Base-by-base conservation (phyloP, 1,284 basidiomycete genomes). In the Puccinia hordei region DNA sequence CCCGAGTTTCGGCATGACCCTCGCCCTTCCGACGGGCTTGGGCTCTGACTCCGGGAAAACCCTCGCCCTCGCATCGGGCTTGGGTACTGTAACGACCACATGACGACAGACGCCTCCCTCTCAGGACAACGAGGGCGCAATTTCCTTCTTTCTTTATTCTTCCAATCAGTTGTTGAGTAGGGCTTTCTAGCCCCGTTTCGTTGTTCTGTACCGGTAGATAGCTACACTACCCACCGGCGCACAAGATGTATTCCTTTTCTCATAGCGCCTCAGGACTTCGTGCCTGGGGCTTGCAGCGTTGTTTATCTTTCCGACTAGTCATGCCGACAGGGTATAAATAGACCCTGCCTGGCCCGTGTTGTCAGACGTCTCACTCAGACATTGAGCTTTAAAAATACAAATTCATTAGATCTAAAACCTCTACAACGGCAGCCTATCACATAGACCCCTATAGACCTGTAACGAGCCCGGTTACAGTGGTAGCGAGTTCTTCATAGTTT, bases 381-480 rank as follows among this genome's bases (percentile, higher is more conserved):
- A 53, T 65, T 19, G 38, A n/a, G 22, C 38, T 65, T 41, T n/a
- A n/a, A n/a, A n/a, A n/a, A n/a, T n/a, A n/a, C n/a, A n/a, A n/a
- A n/a, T n/a, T n/a, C n/a, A n/a, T n/a, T n/a, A n/a, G n/a, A n/a
- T n/a, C n/a, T n/a, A n/a, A n/a, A n/a, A n/a, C n/a, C n/a, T n/a
- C n/a, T n/a, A n/a, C n/a, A n/a, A n/a, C 41, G 35, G 41, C 19
- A 22, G 22, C 51, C 13, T 15, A 8, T 53, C 22, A 19, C 51
- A 38, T 19, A n/a, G 12, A 2, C 35, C 61, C 22, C 12, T 35
- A 22, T n/a, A 41, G 13, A 65, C 35, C 61, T 65, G 61, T 65
- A 33, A 65, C 35, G 35, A 22, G 61, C 61, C 61, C 61, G 30
- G 33, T 65, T 65, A 65, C 61, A 65, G 38, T 65, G 57, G 57